These are phyloP conservation scores for Vinca minor DNA, from an alignment of 257 asterid genomes.

Conservation along the genomic window DNA sequence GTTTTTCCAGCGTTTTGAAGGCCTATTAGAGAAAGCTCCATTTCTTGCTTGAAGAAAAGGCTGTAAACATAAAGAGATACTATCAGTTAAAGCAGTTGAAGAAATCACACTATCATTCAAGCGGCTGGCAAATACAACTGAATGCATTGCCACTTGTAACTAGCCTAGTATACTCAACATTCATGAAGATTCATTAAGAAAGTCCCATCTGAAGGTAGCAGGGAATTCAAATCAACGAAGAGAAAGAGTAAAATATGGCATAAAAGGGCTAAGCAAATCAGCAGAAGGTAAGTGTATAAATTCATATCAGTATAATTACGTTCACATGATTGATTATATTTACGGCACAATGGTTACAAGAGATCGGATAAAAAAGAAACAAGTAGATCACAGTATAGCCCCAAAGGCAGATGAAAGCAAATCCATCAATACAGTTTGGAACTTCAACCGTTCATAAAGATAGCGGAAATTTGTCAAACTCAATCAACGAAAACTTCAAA, in stretches of 20 bases:
- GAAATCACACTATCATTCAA: not conserved
- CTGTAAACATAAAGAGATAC: conserved; percentile 30
- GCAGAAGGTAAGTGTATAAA: not conserved
- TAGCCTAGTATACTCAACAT: not conserved
- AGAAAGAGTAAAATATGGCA: not conserved
- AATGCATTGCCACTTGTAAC: not conserved
- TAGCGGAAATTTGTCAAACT: not conserved
- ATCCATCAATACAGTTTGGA: too few species aligned
- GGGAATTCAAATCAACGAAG: not conserved
- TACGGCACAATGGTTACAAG: not conserved
- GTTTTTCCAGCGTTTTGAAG: conserved; percentile 99
- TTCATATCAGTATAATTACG: too few species aligned
- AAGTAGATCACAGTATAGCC: not conserved
- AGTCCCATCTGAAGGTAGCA: not conserved
- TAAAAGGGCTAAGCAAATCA: not conserved
- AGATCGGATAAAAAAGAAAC: not conserved
- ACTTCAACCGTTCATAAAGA: not conserved
- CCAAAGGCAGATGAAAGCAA: not conserved
- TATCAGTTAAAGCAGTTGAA: not conserved
- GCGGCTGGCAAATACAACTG: not conserved
- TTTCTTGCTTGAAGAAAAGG: conserved; percentile 98
- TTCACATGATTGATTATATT: too few species aligned
- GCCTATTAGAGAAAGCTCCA: conserved; percentile 97
- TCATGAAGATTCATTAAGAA: not conserved
- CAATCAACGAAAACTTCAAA: not conserved